These are phyloP conservation scores for Boletus speciosus DNA, from an alignment of 768 basidiomycete species.

Conservation along the genomic window DNA sequence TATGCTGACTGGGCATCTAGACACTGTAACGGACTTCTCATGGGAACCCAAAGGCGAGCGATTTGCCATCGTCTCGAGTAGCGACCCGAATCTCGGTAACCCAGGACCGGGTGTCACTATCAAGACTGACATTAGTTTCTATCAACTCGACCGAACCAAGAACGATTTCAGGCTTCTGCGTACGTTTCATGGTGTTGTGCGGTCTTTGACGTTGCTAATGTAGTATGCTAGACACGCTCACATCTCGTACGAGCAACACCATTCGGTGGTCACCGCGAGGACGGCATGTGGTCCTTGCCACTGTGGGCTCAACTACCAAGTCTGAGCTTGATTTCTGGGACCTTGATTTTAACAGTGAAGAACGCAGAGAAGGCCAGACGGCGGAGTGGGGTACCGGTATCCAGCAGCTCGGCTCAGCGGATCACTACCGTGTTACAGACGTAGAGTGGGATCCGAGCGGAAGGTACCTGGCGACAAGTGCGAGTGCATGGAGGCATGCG, in stretches of 20 bases:
- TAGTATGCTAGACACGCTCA: slow-evolving; percentile 56
- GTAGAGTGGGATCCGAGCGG: slow-evolving; percentile 99
- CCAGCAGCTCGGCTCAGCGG: slow-evolving; percentile 78
- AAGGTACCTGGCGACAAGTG: slow-evolving; percentile 87
- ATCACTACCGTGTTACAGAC: slow-evolving; percentile 97
- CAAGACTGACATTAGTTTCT: slow-evolving; percentile 96
- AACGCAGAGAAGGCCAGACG: slow-evolving; percentile 42
- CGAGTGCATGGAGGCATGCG: slow-evolving; percentile 92
- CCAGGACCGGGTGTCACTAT: slow-evolving; percentile 88
- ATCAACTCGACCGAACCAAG: slow-evolving; percentile 87
- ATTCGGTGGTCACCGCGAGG: slow-evolving; percentile 97
- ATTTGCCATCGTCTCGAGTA: slow-evolving; percentile 92
- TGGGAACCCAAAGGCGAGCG: slow-evolving; percentile 99
- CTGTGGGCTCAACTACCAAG: slow-evolving; percentile 91
- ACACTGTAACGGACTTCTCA: slow-evolving; percentile 92
- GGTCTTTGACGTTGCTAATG: slow-evolving; percentile 2
- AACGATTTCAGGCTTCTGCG: slow-evolving; percentile 92
- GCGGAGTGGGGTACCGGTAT: slow-evolving; percentile 84
- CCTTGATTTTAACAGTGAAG: slow-evolving; percentile 80
- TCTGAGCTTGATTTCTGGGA: slow-evolving; percentile 99
- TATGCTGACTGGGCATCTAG: slow-evolving; percentile 38
- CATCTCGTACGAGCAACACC: slow-evolving; percentile 85
- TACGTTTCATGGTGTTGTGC: slow-evolving; percentile 35
- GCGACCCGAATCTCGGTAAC: slow-evolving; percentile 89
- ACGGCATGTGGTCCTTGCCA: slow-evolving; percentile 92